Conservation (phyloP, 768 basidiomycete genomes). For the Calocybe gangraenosa region DNA sequence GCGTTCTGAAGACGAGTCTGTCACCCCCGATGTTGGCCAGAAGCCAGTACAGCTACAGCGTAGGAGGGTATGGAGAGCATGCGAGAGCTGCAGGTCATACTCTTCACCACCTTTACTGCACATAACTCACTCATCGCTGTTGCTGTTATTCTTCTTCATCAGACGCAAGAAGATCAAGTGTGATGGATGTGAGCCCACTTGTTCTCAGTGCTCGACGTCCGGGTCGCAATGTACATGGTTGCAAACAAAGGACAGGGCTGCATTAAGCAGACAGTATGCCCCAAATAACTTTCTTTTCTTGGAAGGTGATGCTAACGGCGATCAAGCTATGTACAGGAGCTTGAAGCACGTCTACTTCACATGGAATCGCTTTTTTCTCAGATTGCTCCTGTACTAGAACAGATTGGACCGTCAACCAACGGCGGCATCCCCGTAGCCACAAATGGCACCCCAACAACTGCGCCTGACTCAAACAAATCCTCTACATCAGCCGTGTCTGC, state of each 20-base stretch:
- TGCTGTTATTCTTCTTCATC: slow-evolving; percentile 17
- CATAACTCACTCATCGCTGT: slow-evolving; percentile 6
- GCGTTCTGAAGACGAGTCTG: slow-evolving; percentile 57
- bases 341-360: slow-evolving; percentile 81
- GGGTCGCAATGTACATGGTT: slow-evolving; percentile 83
- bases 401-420: slow-evolving; percentile 55
- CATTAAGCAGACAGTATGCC: slow-evolving; percentile 83
- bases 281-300: slow-evolving; percentile 1
- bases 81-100: slow-evolving; percentile 81
- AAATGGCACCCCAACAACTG: slow-evolving; percentile 22
- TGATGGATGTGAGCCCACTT: slow-evolving; percentile 83
- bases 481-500: slow-evolving; percentile 32
- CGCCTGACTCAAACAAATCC: slow-evolving; percentile 32
- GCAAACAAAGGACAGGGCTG: slow-evolving; percentile 88
- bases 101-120: slow-evolving; percentile 17
- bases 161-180: slow-evolving; percentile 94
- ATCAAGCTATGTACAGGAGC: slow-evolving; percentile 83
- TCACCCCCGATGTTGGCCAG: slow-evolving; percentile 49
- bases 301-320: slow-evolving; percentile 14
- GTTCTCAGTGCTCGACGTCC: slow-evolving; percentile 74
- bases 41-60: slow-evolving; percentile 80
- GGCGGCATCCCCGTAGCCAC: slow-evolving; percentile 31
- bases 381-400: slow-evolving; percentile 74
- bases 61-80: slow-evolving; percentile 82
- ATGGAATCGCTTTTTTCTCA: slow-evolving; percentile 87